phyloP scores from a whole-genome alignment of 345 rosid species.

The Eucalyptus regnans region DNA sequence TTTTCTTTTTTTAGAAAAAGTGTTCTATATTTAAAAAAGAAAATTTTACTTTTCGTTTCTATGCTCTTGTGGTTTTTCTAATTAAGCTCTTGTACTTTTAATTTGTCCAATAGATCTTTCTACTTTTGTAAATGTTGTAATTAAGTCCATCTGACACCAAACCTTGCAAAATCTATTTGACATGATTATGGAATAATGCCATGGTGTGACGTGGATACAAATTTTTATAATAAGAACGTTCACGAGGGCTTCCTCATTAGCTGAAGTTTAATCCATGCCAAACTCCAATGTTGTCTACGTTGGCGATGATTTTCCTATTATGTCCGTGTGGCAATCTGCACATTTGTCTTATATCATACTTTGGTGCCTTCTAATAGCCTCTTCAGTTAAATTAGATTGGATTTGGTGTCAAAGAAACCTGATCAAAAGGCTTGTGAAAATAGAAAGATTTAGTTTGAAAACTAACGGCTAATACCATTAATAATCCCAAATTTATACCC shows the following conservation, averaged over 20 bases:
- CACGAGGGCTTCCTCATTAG: fast-evolving
- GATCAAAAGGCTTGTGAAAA: fast-evolving
- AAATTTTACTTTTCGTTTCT: neutral
- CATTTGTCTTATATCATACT: fast-evolving
- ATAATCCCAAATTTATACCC: fast-evolving
- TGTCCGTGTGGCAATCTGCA: fast-evolving
- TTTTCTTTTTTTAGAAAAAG: neutral
- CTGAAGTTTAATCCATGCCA: neutral
- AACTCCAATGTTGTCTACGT: fast-evolving
- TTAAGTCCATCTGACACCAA: fast-evolving
- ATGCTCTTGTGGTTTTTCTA: neutral
- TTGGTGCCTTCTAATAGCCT: neutral
- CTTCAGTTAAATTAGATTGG: fast-evolving
- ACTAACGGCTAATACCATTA: neutral
- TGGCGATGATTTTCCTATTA: fast-evolving
- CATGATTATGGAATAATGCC: neutral
- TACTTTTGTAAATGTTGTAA: neutral
- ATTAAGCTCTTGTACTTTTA: neutral
- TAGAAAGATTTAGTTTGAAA: fast-evolving
- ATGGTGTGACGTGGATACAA: fast-evolving
- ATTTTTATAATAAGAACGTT: fast-evolving
- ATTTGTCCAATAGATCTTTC: neutral
- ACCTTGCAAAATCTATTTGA: neutral
- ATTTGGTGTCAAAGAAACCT: neutral
- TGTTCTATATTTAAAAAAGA: neutral